These are phyloP conservation scores for Zhuliangozyma parablackwelliae DNA, from an alignment of 1,139 yeast genomes.

Conservation along the genomic window DNA sequence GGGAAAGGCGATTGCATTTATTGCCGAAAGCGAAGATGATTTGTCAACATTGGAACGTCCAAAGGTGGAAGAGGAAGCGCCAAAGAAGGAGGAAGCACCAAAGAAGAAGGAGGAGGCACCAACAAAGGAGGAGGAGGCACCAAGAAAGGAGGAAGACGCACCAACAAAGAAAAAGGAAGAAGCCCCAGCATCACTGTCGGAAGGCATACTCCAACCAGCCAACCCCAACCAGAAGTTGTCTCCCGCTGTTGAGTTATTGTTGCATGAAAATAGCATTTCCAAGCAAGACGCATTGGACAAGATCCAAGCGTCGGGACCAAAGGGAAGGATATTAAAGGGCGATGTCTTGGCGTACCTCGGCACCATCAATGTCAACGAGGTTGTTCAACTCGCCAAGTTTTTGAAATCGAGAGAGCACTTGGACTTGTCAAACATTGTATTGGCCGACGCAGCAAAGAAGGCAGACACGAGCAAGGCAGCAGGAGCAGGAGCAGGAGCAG, in stretches of 20 bases:
- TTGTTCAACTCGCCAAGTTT: conserved; percentile 50
- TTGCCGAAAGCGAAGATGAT: conserved; percentile 89
- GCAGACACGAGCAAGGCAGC: conserved; percentile 9
- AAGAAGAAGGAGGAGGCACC: background rate
- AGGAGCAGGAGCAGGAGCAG: background rate
- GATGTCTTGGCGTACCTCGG: conserved; percentile 87
- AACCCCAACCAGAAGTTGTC: conserved; percentile 61
- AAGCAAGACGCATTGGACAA: conserved; percentile 63
- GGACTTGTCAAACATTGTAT: conserved; percentile 69
- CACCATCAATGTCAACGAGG: conserved; percentile 51
- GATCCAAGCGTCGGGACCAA: conserved; percentile 83
- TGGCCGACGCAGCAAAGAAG: conserved; percentile 35
- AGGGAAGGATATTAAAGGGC: conserved; percentile 83
- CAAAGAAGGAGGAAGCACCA: conserved; percentile 3
- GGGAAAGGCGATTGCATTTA: conserved; percentile 82
- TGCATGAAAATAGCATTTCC: conserved; percentile 60
- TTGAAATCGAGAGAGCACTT: conserved; percentile 59
- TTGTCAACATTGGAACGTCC: conserved; percentile 62
- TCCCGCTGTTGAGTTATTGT: conserved; percentile 75
- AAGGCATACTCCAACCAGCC: conserved; percentile 38
- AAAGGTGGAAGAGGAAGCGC: conserved; percentile 16
- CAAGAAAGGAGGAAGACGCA: conserved; percentile 3
- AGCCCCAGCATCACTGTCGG: conserved; percentile 6
- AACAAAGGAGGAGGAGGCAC: background rate
- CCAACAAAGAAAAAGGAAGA: conserved; percentile 6